Evolutionary conservation across 176 grass and related monocot genomes (phyloP).

Genomic region (Juncus effusus): DNA sequence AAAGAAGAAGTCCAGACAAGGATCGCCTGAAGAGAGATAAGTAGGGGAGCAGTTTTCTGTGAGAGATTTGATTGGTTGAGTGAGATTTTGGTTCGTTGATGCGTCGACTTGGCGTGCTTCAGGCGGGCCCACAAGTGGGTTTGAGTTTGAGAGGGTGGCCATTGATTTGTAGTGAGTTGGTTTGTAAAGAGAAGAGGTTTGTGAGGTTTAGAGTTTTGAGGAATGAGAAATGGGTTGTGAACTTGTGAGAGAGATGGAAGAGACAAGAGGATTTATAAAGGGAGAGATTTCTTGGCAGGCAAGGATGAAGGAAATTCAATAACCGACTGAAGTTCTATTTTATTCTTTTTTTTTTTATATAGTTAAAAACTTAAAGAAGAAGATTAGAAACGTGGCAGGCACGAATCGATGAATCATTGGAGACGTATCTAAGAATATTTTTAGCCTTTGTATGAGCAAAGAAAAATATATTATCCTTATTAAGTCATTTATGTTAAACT

Average conservation of each 20-base stretch:
- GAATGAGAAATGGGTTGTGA: neutral
- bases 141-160: neutral
- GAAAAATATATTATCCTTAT: too few species aligned
- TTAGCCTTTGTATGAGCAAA: too few species aligned
- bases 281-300: conserved; percentile 38
- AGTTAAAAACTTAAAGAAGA: too few species aligned
- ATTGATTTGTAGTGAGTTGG: neutral
- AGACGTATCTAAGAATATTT: too few species aligned
- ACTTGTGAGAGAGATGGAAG: neutral
- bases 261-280: conserved; percentile 18
- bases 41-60: conserved; percentile 63
- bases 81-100: neutral
- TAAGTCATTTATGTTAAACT: too few species aligned
- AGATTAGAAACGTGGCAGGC: too few species aligned
- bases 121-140: conserved; percentile 54
- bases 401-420: too few species aligned
- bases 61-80: conserved; percentile 25
- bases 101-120: conserved; percentile 20
- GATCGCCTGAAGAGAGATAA: conserved; percentile 53
- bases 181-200: neutral
- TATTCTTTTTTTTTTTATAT: too few species aligned
- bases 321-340: too few species aligned
- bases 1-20: conserved; percentile 93
- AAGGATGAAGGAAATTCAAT: conserved; percentile 22
- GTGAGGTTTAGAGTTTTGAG: neutral